Conservation (phyloP, 2,329 filamentous ascomycete genomes). For the Alternaria infectoria region DNA sequence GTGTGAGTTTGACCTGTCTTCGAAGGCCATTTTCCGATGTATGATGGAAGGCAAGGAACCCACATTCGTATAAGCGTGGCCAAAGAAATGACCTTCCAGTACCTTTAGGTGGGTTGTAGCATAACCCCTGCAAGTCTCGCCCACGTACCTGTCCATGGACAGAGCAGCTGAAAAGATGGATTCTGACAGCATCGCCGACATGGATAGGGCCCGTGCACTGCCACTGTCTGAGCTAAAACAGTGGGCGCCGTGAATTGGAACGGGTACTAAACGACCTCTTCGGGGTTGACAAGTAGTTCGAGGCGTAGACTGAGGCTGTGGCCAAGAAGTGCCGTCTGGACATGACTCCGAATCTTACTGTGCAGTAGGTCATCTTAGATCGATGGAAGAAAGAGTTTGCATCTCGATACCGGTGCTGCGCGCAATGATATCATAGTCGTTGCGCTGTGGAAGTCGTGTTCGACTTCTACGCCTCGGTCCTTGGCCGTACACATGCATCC, state of each 20-base stretch:
- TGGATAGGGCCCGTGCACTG: not conserved
- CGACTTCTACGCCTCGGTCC: not conserved
- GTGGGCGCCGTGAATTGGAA: not conserved
- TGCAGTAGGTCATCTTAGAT: not conserved
- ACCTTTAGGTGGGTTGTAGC: not conserved
- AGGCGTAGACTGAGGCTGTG: not conserved
- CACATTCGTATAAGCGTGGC: not conserved
- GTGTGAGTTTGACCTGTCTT: not conserved
- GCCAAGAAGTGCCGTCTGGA: conserved; percentile 4
- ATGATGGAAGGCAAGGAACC: not conserved
- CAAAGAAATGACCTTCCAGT: not conserved
- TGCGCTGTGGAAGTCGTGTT: not conserved
- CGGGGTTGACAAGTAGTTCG: not conserved
- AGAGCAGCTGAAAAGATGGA: not conserved
- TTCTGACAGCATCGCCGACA: conserved; percentile 1
- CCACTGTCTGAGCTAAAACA: not conserved
- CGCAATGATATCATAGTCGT: not conserved
- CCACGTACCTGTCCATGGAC: not conserved
- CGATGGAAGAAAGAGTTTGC: not conserved
- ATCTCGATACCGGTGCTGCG: not conserved
- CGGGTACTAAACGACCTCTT: not conserved
- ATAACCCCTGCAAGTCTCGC: not conserved
- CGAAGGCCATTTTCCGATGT: not conserved
- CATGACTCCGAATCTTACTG: not conserved
- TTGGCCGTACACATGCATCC: not conserved